Conservation (phyloP, 2,329 filamentous ascomycete species). For the Mycosphaerella sp. region DNA sequence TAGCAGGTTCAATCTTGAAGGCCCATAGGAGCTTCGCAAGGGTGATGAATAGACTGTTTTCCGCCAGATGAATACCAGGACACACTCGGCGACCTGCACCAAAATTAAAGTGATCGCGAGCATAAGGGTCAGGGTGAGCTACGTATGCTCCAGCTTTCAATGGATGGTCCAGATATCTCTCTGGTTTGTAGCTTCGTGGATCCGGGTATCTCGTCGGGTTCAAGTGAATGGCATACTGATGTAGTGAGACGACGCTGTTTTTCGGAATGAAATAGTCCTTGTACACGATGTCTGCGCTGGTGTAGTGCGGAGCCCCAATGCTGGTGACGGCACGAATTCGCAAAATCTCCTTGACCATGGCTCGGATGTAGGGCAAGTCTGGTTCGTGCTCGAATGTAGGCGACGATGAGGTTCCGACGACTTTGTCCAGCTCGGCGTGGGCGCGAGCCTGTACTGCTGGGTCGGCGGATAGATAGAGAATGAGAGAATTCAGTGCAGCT, state of each 20-base stretch:
- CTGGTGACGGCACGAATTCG: background rate
- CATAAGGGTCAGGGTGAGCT: background rate
- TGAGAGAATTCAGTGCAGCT: background rate
- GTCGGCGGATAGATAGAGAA: background rate
- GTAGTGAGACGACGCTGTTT: background rate
- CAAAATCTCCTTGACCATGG: slow-evolving; percentile 2
- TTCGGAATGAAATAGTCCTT: slow-evolving; percentile 1
- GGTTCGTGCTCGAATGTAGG: background rate
- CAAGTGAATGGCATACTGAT: background rate
- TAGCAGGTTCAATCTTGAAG: slow-evolving; percentile 3
- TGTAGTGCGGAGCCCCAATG: background rate
- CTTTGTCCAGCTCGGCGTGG: background rate
- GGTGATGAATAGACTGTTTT: slow-evolving; percentile 6
- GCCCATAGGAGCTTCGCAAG: slow-evolving; percentile 7
- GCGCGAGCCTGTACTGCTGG: background rate
- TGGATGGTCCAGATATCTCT: background rate
- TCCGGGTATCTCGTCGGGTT: background rate
- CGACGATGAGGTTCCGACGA: background rate
- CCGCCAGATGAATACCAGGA: slow-evolving; percentile 2
- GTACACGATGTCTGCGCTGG: background rate
- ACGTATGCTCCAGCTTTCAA: background rate
- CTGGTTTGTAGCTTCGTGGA: background rate
- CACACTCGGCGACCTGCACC: background rate
- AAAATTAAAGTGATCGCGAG: background rate
- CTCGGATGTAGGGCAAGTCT: background rate